A percentile compares a stretch with the other conserved stretches of the same genome.
phyloP scores from a whole-genome alignment of 768 basidiomycete genomes.

The Pleurotus djamor region DNA sequence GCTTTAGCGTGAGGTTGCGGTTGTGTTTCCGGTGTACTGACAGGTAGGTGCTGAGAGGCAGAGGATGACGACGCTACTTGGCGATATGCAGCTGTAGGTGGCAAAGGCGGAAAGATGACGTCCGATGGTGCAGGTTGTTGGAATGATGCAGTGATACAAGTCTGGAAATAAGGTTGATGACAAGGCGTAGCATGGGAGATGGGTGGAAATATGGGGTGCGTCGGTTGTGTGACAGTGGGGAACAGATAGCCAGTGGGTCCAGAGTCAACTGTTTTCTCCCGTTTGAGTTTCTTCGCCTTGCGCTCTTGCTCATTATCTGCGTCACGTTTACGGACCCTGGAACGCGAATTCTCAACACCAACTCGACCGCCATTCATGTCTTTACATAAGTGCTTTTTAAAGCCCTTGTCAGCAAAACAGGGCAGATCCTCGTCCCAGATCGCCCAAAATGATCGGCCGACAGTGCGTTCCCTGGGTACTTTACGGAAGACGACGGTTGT shows the following conservation, averaged over 20 bases:
- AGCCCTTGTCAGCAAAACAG: constrained; percentile 84
- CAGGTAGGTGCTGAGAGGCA: constrained; percentile 16
- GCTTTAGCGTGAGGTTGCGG: constrained; percentile 1
- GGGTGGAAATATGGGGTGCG: constrained; percentile 46
- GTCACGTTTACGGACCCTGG: constrained; percentile 28
- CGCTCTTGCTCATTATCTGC: constrained; percentile 9
- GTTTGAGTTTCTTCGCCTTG: constrained; percentile 44
- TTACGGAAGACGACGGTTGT: constrained; percentile 92
- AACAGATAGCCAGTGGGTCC: constrained; percentile 17
- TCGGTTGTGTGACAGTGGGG: constrained; percentile 21
- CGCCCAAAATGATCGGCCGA: constrained; percentile 86
- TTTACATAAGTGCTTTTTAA: constrained; percentile 61
- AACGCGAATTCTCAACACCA: constrained; percentile 27
- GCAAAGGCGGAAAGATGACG: constrained; percentile 73
- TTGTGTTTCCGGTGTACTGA: neutral
- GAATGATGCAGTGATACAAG: constrained; percentile 45
- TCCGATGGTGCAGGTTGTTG: constrained; percentile 47
- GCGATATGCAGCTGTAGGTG: constrained; percentile 35
- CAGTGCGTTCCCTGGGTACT: constrained; percentile 68
- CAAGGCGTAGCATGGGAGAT: constrained; percentile 51
- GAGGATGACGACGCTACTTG: constrained; percentile 19
- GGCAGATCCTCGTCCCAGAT: constrained; percentile 80
- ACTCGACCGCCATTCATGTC: constrained; percentile 38
- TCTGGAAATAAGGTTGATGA: constrained; percentile 75
- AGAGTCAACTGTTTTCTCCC: constrained; percentile 30